Evolutionary conservation across 2,329 filamentous ascomycete genomes (phyloP), one percentile per base, ranked within the genome.

Genomic region (Venturia effusa): DNA sequence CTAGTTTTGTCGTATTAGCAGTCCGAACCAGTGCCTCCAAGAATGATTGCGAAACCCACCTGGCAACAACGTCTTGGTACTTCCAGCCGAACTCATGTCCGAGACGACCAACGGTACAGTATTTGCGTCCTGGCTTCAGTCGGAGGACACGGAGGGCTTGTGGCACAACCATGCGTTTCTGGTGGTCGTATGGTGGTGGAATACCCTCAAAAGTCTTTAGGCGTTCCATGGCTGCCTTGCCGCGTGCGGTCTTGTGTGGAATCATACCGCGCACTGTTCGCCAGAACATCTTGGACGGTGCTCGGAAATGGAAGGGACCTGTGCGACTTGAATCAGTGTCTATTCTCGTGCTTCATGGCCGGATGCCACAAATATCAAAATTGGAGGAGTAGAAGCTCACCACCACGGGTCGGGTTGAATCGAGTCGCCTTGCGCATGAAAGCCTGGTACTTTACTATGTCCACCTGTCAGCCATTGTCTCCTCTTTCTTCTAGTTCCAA

Each of bases 181-280:
- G 90, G 85, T 94, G 96, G 88, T 99, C 94, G 81, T 97, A 99
- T 77, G 94, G 94, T 77, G 93, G 91, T 76, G 94, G 94, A 70
- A 99, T 87, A 86, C 94, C 94, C 89, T 99, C 94, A 81, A 97
- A 99, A 79, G 96, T 92, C 92, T 99, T 99, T 73, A 99, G 90
- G 81, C 94, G 89, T 87, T 97, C 92, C 78, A 99, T 81, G 74
- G 94, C 94, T 75, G 93, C 93, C 74, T 91, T 89, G 82, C 94
- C 94, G 78, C 94, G 93, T 79, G 94, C 87, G 73, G 94, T 99
- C 90, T 99, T 99, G 91, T 99, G 94, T 77, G 94, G 94, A 73
- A 99, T 95, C 94, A 99, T 99, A 80, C 94, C 94, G 80, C 94
- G 93, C 83, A 99, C 91, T 78, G 94, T 92, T 89, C 97, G 96